Evolutionary conservation across 1,139 yeast genomes (phyloP).

Genomic region (Protomyces lactucae-debilis): DNA sequence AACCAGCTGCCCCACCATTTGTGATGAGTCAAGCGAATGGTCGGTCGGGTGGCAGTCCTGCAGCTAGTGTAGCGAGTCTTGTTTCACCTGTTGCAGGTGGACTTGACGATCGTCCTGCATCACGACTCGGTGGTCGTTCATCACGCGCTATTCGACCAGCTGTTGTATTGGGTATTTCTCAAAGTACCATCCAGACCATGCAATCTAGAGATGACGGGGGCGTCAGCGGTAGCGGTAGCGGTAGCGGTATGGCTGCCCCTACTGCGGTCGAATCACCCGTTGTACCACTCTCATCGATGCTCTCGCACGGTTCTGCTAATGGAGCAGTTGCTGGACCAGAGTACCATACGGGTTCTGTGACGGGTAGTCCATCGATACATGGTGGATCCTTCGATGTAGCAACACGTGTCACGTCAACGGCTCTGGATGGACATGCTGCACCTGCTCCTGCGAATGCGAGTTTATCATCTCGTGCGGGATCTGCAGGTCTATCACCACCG

Average conservation of each 20-base stretch:
- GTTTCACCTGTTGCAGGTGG: not conserved
- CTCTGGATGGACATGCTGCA: not conserved
- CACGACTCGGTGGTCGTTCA: not conserved
- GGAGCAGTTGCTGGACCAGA: not conserved
- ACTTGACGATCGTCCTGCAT: not conserved
- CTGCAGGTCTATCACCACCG: too few relatives aligned
- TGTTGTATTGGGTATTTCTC: slow-evolving; percentile 20
- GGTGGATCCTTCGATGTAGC: not conserved
- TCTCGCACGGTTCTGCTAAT: not conserved
- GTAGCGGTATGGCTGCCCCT: not conserved
- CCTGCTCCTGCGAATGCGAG: not conserved
- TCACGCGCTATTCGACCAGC: slow-evolving; percentile 1
- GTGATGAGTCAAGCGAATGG: too few relatives aligned
- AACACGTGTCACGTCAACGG: not conserved
- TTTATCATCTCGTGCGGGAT: too few relatives aligned
- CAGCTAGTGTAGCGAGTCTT: not conserved
- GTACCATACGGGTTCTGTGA: not conserved
- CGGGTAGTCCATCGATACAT: not conserved
- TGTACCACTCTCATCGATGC: not conserved
- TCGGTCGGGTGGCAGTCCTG: not conserved
- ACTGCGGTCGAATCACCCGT: not conserved
- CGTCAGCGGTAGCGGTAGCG: too few relatives aligned
- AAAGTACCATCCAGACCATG: slow-evolving; percentile 18
- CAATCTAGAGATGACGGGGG: not conserved
- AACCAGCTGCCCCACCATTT: not conserved